Percentiles rank a stretch among this genome's conserved stretches.
phyloP scores from a whole-genome alignment of 2,329 filamentous ascomycete species.

The Didymella pinodella region DNA sequence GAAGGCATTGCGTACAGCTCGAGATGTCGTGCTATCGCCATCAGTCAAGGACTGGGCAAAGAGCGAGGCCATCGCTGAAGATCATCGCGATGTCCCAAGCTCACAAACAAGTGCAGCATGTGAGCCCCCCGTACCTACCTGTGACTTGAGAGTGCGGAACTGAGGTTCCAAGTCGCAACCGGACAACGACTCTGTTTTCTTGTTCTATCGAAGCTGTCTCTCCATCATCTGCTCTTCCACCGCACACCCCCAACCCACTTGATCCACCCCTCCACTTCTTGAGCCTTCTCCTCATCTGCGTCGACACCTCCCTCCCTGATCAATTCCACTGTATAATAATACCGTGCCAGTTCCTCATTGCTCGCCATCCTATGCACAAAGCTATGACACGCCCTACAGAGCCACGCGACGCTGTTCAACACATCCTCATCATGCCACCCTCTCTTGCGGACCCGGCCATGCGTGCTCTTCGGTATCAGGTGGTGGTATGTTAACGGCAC shows the following conservation, averaged over 20 bases:
- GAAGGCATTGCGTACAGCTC: not conserved
- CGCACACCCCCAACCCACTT: slow-evolving; percentile 75
- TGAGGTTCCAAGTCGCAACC: not conserved
- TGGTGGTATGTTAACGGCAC: slow-evolving; percentile 84
- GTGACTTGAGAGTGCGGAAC: not conserved
- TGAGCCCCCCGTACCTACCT: not conserved
- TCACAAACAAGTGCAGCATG: not conserved
- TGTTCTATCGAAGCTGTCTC: not conserved
- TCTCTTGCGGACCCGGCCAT: slow-evolving; percentile 77
- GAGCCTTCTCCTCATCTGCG: slow-evolving; percentile 64
- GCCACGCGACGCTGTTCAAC: slow-evolving; percentile 82
- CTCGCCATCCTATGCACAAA: slow-evolving; percentile 79
- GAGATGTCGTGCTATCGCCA: not conserved
- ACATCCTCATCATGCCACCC: slow-evolving; percentile 80
- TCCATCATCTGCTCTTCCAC: slow-evolving; percentile 66
- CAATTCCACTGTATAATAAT: slow-evolving; percentile 76
- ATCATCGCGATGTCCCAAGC: not conserved
- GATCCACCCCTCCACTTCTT: slow-evolving; percentile 75
- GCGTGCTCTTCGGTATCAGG: slow-evolving; percentile 79
- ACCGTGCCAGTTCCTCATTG: slow-evolving; percentile 79
- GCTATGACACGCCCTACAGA: slow-evolving; percentile 83
- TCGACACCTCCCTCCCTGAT: slow-evolving; percentile 77
- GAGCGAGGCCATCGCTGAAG: not conserved
- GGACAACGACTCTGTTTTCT: not conserved
- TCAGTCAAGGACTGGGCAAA: not conserved